These are phyloP conservation scores for Roridomyces roridus DNA, from an alignment of 768 basidiomycete genomes.

Conservation along the genomic window DNA sequence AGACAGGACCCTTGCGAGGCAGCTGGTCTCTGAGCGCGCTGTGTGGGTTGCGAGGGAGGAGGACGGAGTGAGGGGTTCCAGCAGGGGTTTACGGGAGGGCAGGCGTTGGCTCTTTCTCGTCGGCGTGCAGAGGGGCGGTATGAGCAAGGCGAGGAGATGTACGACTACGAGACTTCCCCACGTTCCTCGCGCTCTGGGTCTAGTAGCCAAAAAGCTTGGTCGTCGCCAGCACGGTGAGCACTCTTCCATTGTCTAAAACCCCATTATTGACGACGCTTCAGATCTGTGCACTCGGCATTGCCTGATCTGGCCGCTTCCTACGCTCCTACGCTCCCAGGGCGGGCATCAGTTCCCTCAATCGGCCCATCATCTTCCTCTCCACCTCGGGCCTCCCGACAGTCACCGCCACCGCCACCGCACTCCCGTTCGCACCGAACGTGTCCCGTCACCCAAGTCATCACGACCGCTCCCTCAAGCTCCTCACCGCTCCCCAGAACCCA, in stretches of 20 bases:
- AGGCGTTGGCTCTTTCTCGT: slow-evolving; percentile 14
- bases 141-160: background rate
- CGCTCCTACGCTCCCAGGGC: slow-evolving; percentile 7
- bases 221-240: slow-evolving; percentile 12
- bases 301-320: slow-evolving; percentile 13
- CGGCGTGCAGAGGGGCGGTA: background rate
- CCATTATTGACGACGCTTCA: background rate
- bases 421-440: background rate
- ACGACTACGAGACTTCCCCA: slow-evolving; percentile 1
- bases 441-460: slow-evolving; percentile 2
- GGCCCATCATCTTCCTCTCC: background rate
- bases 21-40: slow-evolving; percentile 55
- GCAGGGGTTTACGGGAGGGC: slow-evolving; percentile 45
- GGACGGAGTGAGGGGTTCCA: slow-evolving; percentile 57
- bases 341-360: background rate
- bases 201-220: background rate
- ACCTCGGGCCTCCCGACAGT: too few species aligned
- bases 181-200: slow-evolving; percentile 6
- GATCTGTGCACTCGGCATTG: slow-evolving; percentile 8
- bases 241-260: background rate
- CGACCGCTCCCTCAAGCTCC: slow-evolving; percentile 14
- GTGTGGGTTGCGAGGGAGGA: slow-evolving; percentile 63
- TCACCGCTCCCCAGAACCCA: slow-evolving; percentile 5
- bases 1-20: slow-evolving; percentile 56
- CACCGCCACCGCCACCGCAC: background rate